phyloP scores from a whole-genome alignment of 305 asterid genomes.

The Solanum aculeatissimum region DNA sequence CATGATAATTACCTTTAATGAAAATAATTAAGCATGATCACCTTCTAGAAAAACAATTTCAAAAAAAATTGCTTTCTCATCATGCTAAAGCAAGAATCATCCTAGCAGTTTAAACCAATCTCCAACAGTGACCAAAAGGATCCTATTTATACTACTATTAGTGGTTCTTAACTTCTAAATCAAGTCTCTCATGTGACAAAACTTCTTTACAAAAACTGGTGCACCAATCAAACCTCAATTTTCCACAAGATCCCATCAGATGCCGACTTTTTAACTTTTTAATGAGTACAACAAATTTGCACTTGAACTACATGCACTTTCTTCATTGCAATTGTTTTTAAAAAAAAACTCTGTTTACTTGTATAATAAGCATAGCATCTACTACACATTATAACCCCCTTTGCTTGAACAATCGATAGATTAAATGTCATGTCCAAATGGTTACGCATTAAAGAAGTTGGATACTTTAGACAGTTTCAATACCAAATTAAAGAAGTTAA shows the following conservation, averaged over 20 bases:
- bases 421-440: background rate
- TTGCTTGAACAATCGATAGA: background rate
- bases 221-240: background rate
- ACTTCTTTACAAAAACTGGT: background rate
- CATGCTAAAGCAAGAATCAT: background rate
- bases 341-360: background rate
- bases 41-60: background rate
- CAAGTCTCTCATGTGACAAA: constrained; percentile 19
- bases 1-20: background rate
- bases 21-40: background rate
- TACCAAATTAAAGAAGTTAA: background rate
- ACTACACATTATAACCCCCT: background rate
- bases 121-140: background rate
- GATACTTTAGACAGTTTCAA: background rate
- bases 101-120: background rate
- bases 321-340: background rate
- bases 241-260: background rate
- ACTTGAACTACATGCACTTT: background rate
- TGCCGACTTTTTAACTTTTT: background rate
- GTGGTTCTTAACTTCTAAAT: constrained; percentile 37
- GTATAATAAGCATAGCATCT: background rate
- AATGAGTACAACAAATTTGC: too few species aligned
- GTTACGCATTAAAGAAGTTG: background rate
- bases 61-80: background rate
- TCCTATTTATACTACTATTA: background rate